These are phyloP conservation scores for Kluyveromyces sp. DNA, from an alignment of 1,139 yeast species.

Conservation along the genomic window DNA sequence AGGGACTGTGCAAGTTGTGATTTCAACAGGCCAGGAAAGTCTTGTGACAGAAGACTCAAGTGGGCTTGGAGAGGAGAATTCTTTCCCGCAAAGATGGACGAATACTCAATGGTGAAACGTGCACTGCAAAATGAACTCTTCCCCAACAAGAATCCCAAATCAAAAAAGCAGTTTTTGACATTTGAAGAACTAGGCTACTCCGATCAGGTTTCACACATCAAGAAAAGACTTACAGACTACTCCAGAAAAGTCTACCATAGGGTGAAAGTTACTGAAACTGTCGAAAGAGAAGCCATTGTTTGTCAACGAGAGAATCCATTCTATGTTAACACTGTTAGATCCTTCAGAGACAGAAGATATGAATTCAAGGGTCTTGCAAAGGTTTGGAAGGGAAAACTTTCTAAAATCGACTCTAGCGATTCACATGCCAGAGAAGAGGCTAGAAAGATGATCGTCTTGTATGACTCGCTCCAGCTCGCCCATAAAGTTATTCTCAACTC, in stretches of 20 bases:
- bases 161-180: constrained; percentile 42
- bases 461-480: constrained; percentile 92
- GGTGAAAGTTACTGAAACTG: constrained; percentile 72
- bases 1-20: constrained; percentile 98
- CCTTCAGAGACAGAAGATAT: constrained; percentile 92
- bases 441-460: constrained; percentile 83
- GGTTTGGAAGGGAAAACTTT: constrained; percentile 82
- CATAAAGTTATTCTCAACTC: constrained; percentile 96
- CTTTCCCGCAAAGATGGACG: constrained; percentile 85
- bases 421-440: constrained; percentile 70
- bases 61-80: constrained; percentile 99
- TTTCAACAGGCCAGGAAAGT: constrained; percentile 89
- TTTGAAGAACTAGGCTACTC: constrained; percentile 70
- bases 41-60: constrained; percentile 82
- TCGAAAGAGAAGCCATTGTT: constrained; percentile 86
- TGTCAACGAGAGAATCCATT: constrained; percentile 98
- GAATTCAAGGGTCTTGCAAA: constrained; percentile 92
- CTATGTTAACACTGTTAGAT: constrained; percentile 89
- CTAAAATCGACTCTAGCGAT: constrained; percentile 49
- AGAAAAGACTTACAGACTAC: constrained; percentile 76
- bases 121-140: constrained; percentile 75
- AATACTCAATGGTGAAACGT: constrained; percentile 82
- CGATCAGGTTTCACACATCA: constrained; percentile 72
- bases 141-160: constrained; percentile 43
- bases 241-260: constrained; percentile 80